phyloP scores from a whole-genome alignment of 345 rosid species.

The Turnera subulata region DNA sequence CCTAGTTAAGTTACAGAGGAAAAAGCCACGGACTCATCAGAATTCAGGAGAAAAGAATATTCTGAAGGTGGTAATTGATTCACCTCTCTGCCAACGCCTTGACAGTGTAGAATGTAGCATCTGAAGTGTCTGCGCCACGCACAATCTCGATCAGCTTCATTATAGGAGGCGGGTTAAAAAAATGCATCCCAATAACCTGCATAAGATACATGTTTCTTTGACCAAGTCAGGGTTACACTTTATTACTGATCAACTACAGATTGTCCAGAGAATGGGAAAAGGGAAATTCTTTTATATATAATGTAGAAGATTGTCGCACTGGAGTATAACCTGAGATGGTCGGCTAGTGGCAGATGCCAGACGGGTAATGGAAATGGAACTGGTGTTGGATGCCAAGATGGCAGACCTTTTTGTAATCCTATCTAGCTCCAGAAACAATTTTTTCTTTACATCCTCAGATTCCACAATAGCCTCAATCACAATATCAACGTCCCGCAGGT shows the following conservation, averaged over 20 bases:
- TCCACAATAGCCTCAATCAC: slow-evolving; percentile 84
- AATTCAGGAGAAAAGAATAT: background rate
- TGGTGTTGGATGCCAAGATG: slow-evolving; percentile 85
- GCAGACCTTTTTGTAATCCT: slow-evolving; percentile 56
- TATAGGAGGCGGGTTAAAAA: slow-evolving; percentile 96
- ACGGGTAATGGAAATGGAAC: slow-evolving; percentile 88
- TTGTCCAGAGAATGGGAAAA: no score
- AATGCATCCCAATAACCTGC: slow-evolving; percentile 91
- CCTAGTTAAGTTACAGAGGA: no score
- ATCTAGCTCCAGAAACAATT: slow-evolving; percentile 56
- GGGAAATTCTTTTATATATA: no score
- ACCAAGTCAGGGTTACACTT: slow-evolving; percentile 14
- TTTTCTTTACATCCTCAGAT: slow-evolving; percentile 75
- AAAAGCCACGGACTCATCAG: background rate
- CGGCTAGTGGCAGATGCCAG: slow-evolving; percentile 70
- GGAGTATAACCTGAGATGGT: slow-evolving; percentile 56
- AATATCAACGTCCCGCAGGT: slow-evolving; percentile 54
- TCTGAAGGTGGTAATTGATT: background rate
- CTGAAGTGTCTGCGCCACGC: slow-evolving; percentile 83
- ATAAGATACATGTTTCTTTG: slow-evolving; percentile 5
- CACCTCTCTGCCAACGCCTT: slow-evolving; percentile 80
- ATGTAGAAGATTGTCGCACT: no score
- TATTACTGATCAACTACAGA: no score
- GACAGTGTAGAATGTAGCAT: slow-evolving; percentile 55
- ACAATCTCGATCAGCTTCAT: slow-evolving; percentile 92